Base-by-base conservation (phyloP, 768 basidiomycete species). In the Suillus weaverae region DNA sequence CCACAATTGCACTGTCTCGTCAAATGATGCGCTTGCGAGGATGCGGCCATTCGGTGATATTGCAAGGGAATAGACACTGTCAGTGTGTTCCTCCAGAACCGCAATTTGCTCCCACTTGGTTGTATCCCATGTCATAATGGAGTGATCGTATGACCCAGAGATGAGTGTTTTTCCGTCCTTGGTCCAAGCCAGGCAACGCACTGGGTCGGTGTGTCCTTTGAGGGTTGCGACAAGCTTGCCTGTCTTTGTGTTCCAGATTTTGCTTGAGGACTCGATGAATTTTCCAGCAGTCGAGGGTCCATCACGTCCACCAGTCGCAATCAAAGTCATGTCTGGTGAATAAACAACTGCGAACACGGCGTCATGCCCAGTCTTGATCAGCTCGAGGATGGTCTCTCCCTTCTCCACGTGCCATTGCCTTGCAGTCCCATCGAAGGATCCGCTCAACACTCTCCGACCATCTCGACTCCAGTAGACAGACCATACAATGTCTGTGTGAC, bases 211-310 rank as follows among this genome's bases (percentile, higher is more conserved):
- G 32, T 50, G 61, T n/a, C 51, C 61, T 11, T 46, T n/a, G 44
- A 46, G 44, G 9, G 46, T 46, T 8, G 32, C 56, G n/a, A 64
- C 32, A 16, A 57, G 55, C 9, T 62, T 22, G 30, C 54, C 41
- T 14, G 62, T 63, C 8, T 26, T 18, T 5, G 50, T 18, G 18
- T 61, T 50, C 64, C 67, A 59, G n/a, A 61, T 30, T 18, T 26
- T 46, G 9, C n/a, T 6, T 1, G 14, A 39, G 38, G 0, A 36
- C 11, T 36, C 36, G 10, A 11, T 11, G 36, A 11, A 11, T 36
- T 10, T 11, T 11, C 36, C 10, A 36, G 11, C 33, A 36, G 5
- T 36, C 36, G 11, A 36, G 36, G 36, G 36, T 11, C 36, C 36
- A 36, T 36, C 36, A 11, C 10, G n/a, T 22, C 44, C 55, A 33